phyloP scores from a whole-genome alignment of 2,329 filamentous ascomycete species.

The Aspergillus sp. region DNA sequence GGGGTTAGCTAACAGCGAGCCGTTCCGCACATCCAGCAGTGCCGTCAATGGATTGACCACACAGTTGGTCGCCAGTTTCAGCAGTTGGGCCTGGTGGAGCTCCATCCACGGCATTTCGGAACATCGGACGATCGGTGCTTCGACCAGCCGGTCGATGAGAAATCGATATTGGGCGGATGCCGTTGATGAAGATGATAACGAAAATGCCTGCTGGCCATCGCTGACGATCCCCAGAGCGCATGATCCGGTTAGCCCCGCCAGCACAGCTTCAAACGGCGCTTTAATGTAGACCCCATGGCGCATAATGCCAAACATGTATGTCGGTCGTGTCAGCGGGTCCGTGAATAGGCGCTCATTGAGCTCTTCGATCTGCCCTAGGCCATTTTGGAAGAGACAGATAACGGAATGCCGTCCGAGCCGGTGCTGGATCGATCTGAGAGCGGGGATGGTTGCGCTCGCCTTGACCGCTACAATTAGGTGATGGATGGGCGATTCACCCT shows the following conservation, averaged over 20 bases:
- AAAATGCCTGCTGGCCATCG: neutral
- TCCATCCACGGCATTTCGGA: neutral
- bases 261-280: neutral
- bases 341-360: conserved; percentile 1
- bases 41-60: conserved; percentile 8
- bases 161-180: neutral
- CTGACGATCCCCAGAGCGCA: neutral
- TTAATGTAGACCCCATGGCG: conserved; percentile 5
- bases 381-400: conserved; percentile 10
- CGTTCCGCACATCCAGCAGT: conserved; percentile 6
- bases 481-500: neutral
- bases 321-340: neutral
- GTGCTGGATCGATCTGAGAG: conserved; percentile 8
- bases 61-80: conserved; percentile 10
- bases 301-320: conserved; percentile 8
- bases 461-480: conserved; percentile 7
- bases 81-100: conserved; percentile 3
- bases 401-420: conserved; percentile 8
- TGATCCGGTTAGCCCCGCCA: conserved; percentile 2
- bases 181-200: neutral
- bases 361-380: conserved; percentile 6
- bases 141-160: neutral
- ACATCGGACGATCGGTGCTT: neutral
- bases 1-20: neutral
- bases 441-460: conserved; percentile 4